Percentiles rank a stretch among this genome's conserved stretches.
These are phyloP conservation scores for Sarocladium brachiariae DNA, from an alignment of 2,329 filamentous ascomycete genomes.

Conservation along the genomic window DNA sequence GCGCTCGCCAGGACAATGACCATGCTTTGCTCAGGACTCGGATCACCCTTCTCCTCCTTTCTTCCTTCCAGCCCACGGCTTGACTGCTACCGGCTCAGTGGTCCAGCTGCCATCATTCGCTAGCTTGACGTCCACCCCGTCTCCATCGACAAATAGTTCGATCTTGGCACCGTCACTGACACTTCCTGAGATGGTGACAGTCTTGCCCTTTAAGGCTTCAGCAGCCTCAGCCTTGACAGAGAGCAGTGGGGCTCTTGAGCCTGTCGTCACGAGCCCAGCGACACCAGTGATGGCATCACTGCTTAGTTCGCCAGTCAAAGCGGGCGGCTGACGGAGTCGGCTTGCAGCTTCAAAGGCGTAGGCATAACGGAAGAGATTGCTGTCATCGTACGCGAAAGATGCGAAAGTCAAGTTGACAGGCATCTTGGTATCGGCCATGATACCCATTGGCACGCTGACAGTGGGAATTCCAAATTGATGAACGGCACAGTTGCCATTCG, in stretches of 20 bases:
- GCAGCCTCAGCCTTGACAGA: neutral
- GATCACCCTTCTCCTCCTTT: conserved; percentile 5
- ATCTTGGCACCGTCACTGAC: neutral
- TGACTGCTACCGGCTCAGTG: neutral
- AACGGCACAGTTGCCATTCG: conserved; percentile 16
- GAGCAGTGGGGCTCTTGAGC: neutral
- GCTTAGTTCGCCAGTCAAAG: neutral
- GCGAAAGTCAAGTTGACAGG: conserved; percentile 21
- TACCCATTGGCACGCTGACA: conserved; percentile 21
- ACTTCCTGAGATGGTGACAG: neutral
- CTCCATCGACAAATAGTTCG: conserved; percentile 3
- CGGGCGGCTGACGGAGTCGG: conserved; percentile 53
- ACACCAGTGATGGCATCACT: neutral
- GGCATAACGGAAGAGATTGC: conserved; percentile 17
- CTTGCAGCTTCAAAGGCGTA: conserved; percentile 22
- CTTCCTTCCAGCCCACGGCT: conserved; percentile 1
- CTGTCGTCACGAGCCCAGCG: neutral
- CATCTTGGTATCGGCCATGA: conserved; percentile 17
- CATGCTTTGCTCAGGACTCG: neutral
- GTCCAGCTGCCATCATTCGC: neutral
- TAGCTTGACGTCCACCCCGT: neutral
- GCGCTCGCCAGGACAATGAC: conserved; percentile 5
- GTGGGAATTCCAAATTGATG: conserved; percentile 21
- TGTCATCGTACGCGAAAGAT: conserved; percentile 19
- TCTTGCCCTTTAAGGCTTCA: neutral